These are phyloP conservation scores for Caryopteris hybrid DNA, from an alignment of 305 asterid genomes.

Conservation along the genomic window DNA sequence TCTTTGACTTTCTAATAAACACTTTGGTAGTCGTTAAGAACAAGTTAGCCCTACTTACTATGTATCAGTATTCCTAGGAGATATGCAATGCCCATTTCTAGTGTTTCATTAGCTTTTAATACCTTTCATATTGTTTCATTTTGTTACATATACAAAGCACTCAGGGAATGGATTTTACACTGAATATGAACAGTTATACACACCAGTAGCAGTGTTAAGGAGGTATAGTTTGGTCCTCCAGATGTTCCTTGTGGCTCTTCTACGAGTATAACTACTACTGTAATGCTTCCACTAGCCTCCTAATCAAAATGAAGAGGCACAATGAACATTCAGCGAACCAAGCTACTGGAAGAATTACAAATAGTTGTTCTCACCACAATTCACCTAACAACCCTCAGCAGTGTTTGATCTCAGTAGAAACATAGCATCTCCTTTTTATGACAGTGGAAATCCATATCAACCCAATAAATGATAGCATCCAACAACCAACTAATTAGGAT, in stretches of 20 bases:
- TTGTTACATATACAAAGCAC: background rate
- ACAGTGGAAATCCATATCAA: background rate
- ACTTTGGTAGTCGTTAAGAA: background rate
- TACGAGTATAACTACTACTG: too few species aligned
- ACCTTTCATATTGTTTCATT: background rate
- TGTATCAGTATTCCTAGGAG: background rate
- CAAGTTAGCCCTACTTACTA: background rate
- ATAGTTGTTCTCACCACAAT: background rate
- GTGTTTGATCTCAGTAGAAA: background rate
- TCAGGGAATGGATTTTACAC: background rate
- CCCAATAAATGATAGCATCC: slow-evolving; percentile 4
- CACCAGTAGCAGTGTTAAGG: too few species aligned
- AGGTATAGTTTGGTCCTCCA: too few species aligned
- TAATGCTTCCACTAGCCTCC: too few species aligned
- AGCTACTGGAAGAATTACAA: background rate
- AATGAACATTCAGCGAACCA: background rate
- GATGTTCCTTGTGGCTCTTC: too few species aligned
- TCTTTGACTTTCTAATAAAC: slow-evolving; percentile 2
- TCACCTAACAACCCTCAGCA: background rate
- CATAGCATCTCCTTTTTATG: background rate
- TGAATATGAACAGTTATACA: background rate
- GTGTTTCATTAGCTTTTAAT: background rate
- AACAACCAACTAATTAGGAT: background rate
- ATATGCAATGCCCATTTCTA: background rate
- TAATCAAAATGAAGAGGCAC: background rate